Evolutionary conservation across 805 yeast genomes (phyloP), one percentile per base, ranked within the genome.

Genomic region (Nakazawaea pomicola): DNA sequence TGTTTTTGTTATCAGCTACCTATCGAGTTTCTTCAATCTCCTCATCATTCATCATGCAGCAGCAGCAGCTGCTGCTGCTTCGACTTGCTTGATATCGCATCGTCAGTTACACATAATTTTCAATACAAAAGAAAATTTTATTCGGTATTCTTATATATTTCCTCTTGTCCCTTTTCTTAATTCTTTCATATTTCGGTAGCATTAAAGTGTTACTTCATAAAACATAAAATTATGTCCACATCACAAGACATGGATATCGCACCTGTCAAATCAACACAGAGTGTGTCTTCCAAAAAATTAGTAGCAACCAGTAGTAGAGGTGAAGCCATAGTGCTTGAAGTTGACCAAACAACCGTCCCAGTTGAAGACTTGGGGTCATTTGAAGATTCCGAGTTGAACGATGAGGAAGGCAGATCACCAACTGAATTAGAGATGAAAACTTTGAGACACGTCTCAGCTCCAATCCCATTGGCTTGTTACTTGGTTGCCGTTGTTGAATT

Each of bases 401-500:
- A 64, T 24, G 41, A 24, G 70, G 67, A 18, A 55, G 69, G 51
- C 55, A 57, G 33, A 71, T 8, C 25, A 16, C 42, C 84, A 44
- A 78, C 84, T 20, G 73, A 62, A 2, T 74, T 72, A 44, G 83
- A 78, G 50, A 51, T 73, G 51, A 62, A 56, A 33, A 72, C 74
- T 11, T 67, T 78, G 42, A 67, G 75, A 47, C 77, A 72, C 48
- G 75, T 78, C 16, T 53, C 76, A 4, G 82, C 72, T 48, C 49
- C 44, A 9, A 67, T 78, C 27, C 83, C 83, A 16, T 30, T 63
- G 27, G 58, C 78, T n/a, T 76, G 78, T 48, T 78, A 78, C 77
- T 64, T 75, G 36, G 81, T 79, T 31, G 82, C 82, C 11, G 44
- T 84, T 33, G 86, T 85, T 30, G 95, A 85, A 64, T 75, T 85